phyloP scores from a whole-genome alignment of 2,329 filamentous ascomycete species.

The Colletotrichum sp. region DNA sequence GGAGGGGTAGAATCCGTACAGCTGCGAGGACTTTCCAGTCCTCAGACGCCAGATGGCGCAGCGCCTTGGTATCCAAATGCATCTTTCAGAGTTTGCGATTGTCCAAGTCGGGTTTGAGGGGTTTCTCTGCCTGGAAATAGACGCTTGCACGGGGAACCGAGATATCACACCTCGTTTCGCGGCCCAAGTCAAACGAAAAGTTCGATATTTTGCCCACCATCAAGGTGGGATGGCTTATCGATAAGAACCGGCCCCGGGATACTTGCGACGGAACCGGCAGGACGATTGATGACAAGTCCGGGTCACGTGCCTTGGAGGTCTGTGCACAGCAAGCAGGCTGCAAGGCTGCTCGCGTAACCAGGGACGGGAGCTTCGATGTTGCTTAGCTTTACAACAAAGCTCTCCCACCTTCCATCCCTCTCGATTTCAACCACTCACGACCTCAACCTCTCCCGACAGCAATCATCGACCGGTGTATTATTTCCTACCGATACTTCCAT shows the following conservation, averaged over 20 bases:
- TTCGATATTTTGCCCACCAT: conserved; percentile 12
- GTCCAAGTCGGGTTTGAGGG: neutral
- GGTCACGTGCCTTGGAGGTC: neutral
- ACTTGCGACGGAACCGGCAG: neutral
- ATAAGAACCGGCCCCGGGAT: conserved; percentile 22
- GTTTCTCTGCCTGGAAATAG: neutral
- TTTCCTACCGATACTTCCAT: conserved; percentile 5
- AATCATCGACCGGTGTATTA: neutral
- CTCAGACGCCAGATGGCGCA: conserved; percentile 90
- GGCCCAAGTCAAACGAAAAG: neutral
- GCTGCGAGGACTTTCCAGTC: conserved; percentile 96
- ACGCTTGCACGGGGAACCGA: neutral
- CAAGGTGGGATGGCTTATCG: conserved; percentile 30
- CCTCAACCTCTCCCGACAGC: neutral
- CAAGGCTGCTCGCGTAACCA: conserved; percentile 50
- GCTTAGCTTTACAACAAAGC: conserved; percentile 40
- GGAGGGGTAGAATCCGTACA: conserved; percentile 57
- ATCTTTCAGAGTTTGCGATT: conserved; percentile 53
- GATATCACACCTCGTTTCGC: neutral
- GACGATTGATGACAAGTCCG: neutral
- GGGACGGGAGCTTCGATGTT: conserved; percentile 31
- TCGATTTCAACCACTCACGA: conserved; percentile 22
- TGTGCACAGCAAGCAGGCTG: conserved; percentile 35
- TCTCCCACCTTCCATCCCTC: conserved; percentile 42
- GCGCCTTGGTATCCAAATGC: conserved; percentile 93